These are phyloP conservation scores for Entelexis paramagnoliae DNA, from an alignment of 1,139 yeast genomes.

Conservation along the genomic window DNA sequence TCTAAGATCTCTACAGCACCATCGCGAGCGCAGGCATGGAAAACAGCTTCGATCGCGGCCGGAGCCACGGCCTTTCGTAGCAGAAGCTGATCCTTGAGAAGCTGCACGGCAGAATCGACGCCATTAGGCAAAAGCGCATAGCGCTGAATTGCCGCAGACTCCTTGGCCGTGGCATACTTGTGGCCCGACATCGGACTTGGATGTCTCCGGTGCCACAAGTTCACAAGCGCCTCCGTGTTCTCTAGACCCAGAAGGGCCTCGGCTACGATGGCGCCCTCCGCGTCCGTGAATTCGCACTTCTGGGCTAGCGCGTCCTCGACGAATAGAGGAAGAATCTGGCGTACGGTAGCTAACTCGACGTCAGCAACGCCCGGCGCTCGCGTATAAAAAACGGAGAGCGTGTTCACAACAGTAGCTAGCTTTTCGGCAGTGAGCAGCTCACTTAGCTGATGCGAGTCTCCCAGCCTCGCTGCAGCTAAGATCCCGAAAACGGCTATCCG, in stretches of 20 bases:
- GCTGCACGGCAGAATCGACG: slow-evolving; percentile 16
- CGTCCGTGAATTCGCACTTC: background rate
- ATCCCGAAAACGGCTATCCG: slow-evolving; percentile 13
- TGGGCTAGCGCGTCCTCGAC: slow-evolving; percentile 12
- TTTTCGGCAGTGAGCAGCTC: slow-evolving; percentile 6
- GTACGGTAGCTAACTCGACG: slow-evolving; percentile 10
- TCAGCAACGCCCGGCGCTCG: slow-evolving; percentile 11
- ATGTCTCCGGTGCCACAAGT: slow-evolving; percentile 6
- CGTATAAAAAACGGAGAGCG: slow-evolving; percentile 11
- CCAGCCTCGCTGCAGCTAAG: slow-evolving; percentile 16
- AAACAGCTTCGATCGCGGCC: slow-evolving; percentile 14
- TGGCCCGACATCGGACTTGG: background rate
- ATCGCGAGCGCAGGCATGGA: slow-evolving; percentile 9
- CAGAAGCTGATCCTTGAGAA: slow-evolving; percentile 14
- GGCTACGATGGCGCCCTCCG: slow-evolving; percentile 1
- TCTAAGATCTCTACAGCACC: background rate
- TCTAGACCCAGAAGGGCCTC: slow-evolving; percentile 12
- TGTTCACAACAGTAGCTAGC: background rate
- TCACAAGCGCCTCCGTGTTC: background rate
- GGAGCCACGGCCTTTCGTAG: slow-evolving; percentile 6
- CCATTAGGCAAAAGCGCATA: slow-evolving; percentile 21
- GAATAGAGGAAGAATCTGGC: slow-evolving; percentile 16
- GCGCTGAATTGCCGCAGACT: slow-evolving; percentile 13
- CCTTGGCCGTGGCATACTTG: slow-evolving; percentile 1
- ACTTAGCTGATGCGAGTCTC: slow-evolving; percentile 10